phyloP scores from a whole-genome alignment of 148 eudicot species.

The Chenopodium berlandieri region DNA sequence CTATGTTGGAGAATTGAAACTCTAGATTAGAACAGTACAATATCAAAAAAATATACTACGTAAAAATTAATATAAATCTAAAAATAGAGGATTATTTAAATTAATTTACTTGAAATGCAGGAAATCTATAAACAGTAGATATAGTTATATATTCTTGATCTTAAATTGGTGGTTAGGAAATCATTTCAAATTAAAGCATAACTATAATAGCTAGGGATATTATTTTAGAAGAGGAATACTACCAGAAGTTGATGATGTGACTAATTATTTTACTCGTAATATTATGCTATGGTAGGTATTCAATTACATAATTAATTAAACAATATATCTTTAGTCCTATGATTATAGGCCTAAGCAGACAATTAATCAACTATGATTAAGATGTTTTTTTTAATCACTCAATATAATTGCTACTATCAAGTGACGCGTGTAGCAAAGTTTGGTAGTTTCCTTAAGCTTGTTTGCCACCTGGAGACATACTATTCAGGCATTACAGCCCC shows the following conservation, averaged over 20 bases:
- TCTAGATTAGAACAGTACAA: too few species aligned
- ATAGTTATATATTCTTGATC: too few species aligned
- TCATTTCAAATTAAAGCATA: too few species aligned
- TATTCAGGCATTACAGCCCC: neutral
- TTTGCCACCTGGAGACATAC: neutral
- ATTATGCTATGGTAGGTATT: neutral
- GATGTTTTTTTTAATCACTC: neutral
- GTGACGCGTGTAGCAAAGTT: constrained; percentile 23
- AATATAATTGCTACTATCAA: neutral
- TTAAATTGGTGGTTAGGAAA: too few species aligned
- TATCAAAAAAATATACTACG: too few species aligned
- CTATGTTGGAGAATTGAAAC: neutral
- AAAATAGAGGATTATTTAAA: too few species aligned
- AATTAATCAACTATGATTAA: constrained; percentile 17
- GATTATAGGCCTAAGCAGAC: constrained; percentile 3
- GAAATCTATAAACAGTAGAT: neutral
- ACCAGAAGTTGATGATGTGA: neutral
- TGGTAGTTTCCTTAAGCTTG: constrained; percentile 2
- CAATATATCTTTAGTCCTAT: neutral
- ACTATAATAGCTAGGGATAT: neutral
- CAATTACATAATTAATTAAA: neutral
- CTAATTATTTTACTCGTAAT: neutral
- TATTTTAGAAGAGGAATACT: neutral
- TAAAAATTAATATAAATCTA: neutral
- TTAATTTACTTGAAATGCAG: neutral